Base-by-base conservation (phyloP, 129 eudicot genomes). In the Saposhnikovia divaricata region DNA sequence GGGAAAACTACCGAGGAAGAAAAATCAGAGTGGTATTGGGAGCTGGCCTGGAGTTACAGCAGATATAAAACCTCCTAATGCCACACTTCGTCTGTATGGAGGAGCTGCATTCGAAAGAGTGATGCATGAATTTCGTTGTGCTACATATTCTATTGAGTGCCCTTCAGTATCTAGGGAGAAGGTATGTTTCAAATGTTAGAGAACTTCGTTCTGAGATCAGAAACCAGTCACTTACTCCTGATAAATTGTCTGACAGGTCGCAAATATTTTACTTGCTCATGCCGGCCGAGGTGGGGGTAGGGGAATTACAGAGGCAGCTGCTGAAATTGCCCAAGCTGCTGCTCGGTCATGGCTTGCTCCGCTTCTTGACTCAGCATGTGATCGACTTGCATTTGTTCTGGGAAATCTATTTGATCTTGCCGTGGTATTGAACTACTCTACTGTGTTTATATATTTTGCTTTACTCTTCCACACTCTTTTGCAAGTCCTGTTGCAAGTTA, bases 101-200 rank as follows among this genome's bases (percentile, higher is more conserved):
- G 98, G 98, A 57, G 98, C 98, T 84, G 97, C 98, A 70, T 95
- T 95, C 83, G 98, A 92, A 77, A 89, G 98, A 80, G 97, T 90
- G 46, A 89, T 92, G 87, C 97, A 95, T 84, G 98, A 95, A 88
- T 95, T 95, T 78, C 91, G 97, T 6, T 91, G 96, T 83, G 97
- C 98, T 79, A 86, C 98, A 8, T 92, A 95, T 86, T 95, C 98
- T 25, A 85, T 95, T 59, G 94, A 95, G 77, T 95, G 98, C 86
- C 98, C 98, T 12, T 90, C 85, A 37, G 93, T 95, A 40, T 95
- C 98, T 34, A 87, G 98, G 87, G 97, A 90, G 83, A 95, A 92
- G 92, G 98, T 91, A 80, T 61, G 19, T 50, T 63, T 78, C 72
- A 13, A 11, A 34, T 44, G 18, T 6, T 57, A 57, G 70, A 71